Base-by-base conservation (phyloP, 225 moss, liverwort and hornwort genomes). In the Pseudisothecium myosuroides region DNA sequence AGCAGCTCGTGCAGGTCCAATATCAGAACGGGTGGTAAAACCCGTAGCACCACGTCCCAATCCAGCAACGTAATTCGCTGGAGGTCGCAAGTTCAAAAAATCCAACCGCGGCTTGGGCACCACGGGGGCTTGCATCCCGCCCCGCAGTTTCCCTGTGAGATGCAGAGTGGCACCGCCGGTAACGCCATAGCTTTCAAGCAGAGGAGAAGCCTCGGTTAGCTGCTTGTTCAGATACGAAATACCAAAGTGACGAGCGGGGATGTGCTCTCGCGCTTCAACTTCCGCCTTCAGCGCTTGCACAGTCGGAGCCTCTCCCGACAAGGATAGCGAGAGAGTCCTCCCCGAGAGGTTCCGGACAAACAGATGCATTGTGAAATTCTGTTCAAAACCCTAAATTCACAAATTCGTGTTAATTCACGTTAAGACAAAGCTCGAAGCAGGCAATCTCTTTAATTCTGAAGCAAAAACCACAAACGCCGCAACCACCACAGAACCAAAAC, bases 21-120 rank as follows among this genome's bases (percentile, higher is more conserved):
- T 98, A 95, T 98, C 96, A 66, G 96, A 97, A 75, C 97, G 92
- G 32, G 96, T 97, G 21, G 97, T 97, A 71, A 98, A 98, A 63
- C 97, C 97, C 65, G 98, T 98, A 15, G 96, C 98, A 92, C 98
- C 97, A 92, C 96, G 93, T 75, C 97, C 98, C 85, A 98, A 79
- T n/a, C 97, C 96, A 11, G 98, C 98, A 26, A 98, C 97, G 86
- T 97, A 98, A 91, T 97, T 97, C 26, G 98, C 96, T 58, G 97
- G 97, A 27, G 97, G 96, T 76, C 95, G 93, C 82, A 96, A 92
- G 89, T 95, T 96, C 85, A 95, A 85, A 83, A 97, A 98, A 88
- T 98, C 98, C 88, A 98, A 83, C 76, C 96, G 93, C 45, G 96
- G 98, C 91, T 98, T 98, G 5, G 96, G 96, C 43, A 92, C 92